Conservation (phyloP, 208 protist species). For the Leishmania guyanensis region DNA sequence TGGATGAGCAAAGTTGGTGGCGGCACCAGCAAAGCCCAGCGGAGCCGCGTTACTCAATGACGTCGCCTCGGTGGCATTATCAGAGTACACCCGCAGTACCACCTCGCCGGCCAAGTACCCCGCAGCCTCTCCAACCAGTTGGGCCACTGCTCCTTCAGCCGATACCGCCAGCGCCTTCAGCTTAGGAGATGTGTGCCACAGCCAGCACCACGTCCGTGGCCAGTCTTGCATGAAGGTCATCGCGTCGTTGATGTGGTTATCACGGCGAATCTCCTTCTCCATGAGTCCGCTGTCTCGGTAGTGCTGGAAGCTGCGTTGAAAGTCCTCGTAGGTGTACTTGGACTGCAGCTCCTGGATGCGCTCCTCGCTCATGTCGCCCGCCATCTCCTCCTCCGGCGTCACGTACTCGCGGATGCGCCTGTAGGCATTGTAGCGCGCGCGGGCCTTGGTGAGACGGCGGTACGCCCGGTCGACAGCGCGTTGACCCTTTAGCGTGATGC, state of each 20-base stretch:
- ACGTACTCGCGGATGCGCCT: constrained; percentile 42
- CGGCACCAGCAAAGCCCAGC: constrained; percentile 37
- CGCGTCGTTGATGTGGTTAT: constrained; percentile 66
- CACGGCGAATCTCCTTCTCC: constrained; percentile 62
- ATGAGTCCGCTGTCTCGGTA: constrained; percentile 67
- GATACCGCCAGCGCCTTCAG: constrained; percentile 34
- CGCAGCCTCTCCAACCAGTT: constrained; percentile 55
- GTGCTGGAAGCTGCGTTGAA: constrained; percentile 55
- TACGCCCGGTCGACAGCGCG: constrained; percentile 66
- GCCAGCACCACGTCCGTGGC: constrained; percentile 62
- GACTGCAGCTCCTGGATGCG: constrained; percentile 47
- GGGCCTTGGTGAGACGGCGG: constrained; percentile 36
- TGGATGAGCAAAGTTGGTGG: constrained; percentile 33
- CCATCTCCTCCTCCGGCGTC: constrained; percentile 48
- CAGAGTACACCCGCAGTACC: constrained; percentile 70
- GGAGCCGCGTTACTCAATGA: constrained; percentile 67
- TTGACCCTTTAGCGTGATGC: constrained; percentile 54
- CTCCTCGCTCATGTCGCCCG: constrained; percentile 38
- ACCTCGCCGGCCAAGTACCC: constrained; percentile 71
- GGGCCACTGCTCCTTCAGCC: constrained; percentile 40
- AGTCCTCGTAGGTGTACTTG: constrained; percentile 51
- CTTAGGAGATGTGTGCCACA: constrained; percentile 40
- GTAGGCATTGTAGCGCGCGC: constrained; percentile 51
- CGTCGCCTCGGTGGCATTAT: constrained; percentile 52
- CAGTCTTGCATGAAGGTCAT: constrained; percentile 69